These are phyloP conservation scores for Immersiella caudata DNA, from an alignment of 495 filamentous ascomycete species.

Conservation along the genomic window DNA sequence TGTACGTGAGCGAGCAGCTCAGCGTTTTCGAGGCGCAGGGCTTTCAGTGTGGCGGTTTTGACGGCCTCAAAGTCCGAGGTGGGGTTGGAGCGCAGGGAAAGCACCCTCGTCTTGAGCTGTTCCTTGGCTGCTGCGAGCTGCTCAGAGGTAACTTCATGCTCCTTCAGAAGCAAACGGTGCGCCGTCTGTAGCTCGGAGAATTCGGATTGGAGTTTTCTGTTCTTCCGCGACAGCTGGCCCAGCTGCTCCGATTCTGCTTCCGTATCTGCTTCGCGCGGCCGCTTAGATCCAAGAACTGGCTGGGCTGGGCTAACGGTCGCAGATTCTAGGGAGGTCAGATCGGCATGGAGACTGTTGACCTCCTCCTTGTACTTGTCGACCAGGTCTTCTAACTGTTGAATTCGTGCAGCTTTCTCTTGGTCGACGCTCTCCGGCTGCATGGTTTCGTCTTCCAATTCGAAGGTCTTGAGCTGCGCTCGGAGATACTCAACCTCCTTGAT, in stretches of 20 bases:
- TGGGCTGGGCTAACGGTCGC: slow-evolving; percentile 33
- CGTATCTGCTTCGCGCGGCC: slow-evolving; percentile 56
- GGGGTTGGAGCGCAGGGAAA: slow-evolving; percentile 87
- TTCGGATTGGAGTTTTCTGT: slow-evolving; percentile 79
- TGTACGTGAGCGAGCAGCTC: slow-evolving; percentile 80
- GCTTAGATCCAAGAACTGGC: slow-evolving; percentile 56
- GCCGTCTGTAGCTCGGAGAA: slow-evolving; percentile 68
- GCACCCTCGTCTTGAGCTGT: slow-evolving; percentile 77
- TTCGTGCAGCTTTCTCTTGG: slow-evolving; percentile 71
- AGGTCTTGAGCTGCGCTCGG: slow-evolving; percentile 87
- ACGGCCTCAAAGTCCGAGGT: slow-evolving; percentile 80
- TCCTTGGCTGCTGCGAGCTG: slow-evolving; percentile 73
- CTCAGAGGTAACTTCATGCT: slow-evolving; percentile 69
- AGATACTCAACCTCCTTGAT: slow-evolving; percentile 93
- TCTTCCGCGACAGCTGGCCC: slow-evolving; percentile 81
- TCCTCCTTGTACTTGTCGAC: slow-evolving; percentile 90
- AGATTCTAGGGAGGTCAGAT: slow-evolving; percentile 66
- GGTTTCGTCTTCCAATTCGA: slow-evolving; percentile 85
- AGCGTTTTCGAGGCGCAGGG: slow-evolving; percentile 80
- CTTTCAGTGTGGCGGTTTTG: slow-evolving; percentile 74
- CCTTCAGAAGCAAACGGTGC: slow-evolving; percentile 67
- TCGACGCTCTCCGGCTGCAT: slow-evolving; percentile 79
- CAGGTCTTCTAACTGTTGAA: slow-evolving; percentile 79
- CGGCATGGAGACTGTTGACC: slow-evolving; percentile 69
- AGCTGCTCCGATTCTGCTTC: slow-evolving; percentile 74